Conservation (phyloP, 257 asterid genomes). For the Solanum piurae region DNA sequence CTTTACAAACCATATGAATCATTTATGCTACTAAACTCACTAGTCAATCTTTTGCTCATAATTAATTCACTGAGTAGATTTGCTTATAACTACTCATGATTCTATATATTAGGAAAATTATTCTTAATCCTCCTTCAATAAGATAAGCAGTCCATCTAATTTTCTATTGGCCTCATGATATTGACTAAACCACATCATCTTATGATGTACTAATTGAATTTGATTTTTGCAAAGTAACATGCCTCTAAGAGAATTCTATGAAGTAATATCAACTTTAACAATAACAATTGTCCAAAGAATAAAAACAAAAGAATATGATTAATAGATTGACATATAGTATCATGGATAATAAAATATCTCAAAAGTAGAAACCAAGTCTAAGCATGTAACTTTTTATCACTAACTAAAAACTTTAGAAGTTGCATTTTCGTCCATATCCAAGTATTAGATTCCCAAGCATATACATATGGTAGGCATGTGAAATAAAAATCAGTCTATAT, state of each 20-base stretch:
- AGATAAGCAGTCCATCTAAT: background rate
- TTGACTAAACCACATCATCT: background rate
- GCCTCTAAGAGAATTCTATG: background rate
- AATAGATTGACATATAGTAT: too few species aligned
- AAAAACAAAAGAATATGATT: background rate
- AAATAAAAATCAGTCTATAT: too few species aligned
- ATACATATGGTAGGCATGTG: too few species aligned
- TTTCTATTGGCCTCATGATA: background rate
- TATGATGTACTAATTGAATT: too few species aligned
- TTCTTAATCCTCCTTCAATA: background rate
- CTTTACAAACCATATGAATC: background rate
- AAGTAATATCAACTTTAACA: too few species aligned
- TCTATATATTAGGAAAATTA: background rate
- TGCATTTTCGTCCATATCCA: too few species aligned
- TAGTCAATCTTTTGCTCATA: background rate
- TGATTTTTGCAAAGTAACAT: too few species aligned
- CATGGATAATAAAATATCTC: background rate
- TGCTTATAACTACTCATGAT: background rate
- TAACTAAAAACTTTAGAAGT: too few species aligned
- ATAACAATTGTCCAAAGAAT: too few species aligned
- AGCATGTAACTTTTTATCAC: too few species aligned
- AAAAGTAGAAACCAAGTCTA: background rate
- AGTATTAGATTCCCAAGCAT: too few species aligned
- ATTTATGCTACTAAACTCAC: background rate
- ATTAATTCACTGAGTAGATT: background rate